A percentile compares a stretch with the other conserved stretches of the same genome.
phyloP scores from a whole-genome alignment of 345 rosid species.

The Angophora floribunda region DNA sequence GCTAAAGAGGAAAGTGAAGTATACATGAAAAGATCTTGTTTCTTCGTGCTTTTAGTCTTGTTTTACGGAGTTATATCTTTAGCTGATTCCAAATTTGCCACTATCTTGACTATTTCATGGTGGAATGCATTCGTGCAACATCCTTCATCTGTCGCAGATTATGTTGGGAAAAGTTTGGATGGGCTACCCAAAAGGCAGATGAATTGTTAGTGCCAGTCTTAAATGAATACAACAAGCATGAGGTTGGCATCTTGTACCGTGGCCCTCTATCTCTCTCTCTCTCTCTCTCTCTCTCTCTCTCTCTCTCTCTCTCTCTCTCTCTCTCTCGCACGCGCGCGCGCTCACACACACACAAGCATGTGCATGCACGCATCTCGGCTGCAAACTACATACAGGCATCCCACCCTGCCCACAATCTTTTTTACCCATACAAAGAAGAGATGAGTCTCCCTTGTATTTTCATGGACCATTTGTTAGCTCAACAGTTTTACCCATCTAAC shows the following conservation, averaged over 20 bases:
- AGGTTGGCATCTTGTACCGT: conserved; percentile 28
- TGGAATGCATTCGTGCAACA: neutral
- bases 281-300: neutral
- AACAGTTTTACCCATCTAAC: neutral
- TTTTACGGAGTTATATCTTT: neutral
- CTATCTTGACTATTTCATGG: neutral
- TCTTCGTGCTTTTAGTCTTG: neutral
- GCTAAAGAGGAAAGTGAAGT: neutral
- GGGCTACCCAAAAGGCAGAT: conserved; percentile 75
- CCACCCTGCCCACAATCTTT: neutral
- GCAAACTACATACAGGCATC: neutral
- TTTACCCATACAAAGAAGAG: neutral
- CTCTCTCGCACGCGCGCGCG: neutral
- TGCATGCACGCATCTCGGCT: neutral
- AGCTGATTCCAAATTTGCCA: neutral
- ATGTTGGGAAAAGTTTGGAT: conserved; percentile 95
- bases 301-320: neutral
- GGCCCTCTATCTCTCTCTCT: neutral
- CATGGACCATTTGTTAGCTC: neutral
- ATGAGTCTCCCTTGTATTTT: neutral
- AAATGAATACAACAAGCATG: conserved; percentile 82
- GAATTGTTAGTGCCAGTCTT: conserved; percentile 80
- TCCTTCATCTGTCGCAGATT: conserved; percentile 31
- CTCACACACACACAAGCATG: neutral
- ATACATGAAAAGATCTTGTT: neutral